Percentiles rank a stretch among this genome's conserved stretches.
Conservation (phyloP, 2,329 filamentous ascomycete species). For the Magnaporthales sp. region DNA sequence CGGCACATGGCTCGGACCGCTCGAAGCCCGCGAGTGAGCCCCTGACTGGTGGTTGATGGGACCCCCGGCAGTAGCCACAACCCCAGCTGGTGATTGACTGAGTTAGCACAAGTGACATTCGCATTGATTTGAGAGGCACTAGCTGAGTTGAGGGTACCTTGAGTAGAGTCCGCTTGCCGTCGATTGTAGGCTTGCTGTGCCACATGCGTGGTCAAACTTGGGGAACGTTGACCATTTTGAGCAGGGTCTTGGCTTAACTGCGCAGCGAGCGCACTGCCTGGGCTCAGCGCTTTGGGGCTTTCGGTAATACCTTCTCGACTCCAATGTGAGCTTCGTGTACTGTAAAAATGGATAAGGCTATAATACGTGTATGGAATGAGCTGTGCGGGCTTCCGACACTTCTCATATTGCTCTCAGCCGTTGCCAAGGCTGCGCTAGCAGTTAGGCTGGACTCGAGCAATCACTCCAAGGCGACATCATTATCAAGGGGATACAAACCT, state of each 20-base stretch:
- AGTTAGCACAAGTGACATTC: neutral
- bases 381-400: neutral
- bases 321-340: slow-evolving; percentile 1
- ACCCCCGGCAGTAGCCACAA: neutral
- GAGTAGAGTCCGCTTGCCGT: slow-evolving; percentile 22
- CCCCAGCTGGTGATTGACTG: neutral
- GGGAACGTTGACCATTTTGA: slow-evolving; percentile 48
- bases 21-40: slow-evolving; percentile 29
- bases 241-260: slow-evolving; percentile 29
- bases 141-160: neutral
- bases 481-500: slow-evolving; percentile 44
- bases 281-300: slow-evolving; percentile 76
- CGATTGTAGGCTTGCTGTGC: slow-evolving; percentile 56
- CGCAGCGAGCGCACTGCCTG: slow-evolving; percentile 45
- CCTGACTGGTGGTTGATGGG: slow-evolving; percentile 7
- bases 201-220: slow-evolving; percentile 56
- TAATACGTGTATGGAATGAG: neutral
- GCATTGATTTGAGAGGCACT: neutral
- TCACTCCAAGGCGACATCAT: neutral
- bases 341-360: neutral
- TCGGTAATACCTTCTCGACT: slow-evolving; percentile 58
- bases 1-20: slow-evolving; percentile 30
- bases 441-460: neutral
- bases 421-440: slow-evolving; percentile 1
- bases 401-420: neutral